phyloP scores from a whole-genome alignment of 108 stramenopile species.

The Cyclotella cryptica region DNA sequence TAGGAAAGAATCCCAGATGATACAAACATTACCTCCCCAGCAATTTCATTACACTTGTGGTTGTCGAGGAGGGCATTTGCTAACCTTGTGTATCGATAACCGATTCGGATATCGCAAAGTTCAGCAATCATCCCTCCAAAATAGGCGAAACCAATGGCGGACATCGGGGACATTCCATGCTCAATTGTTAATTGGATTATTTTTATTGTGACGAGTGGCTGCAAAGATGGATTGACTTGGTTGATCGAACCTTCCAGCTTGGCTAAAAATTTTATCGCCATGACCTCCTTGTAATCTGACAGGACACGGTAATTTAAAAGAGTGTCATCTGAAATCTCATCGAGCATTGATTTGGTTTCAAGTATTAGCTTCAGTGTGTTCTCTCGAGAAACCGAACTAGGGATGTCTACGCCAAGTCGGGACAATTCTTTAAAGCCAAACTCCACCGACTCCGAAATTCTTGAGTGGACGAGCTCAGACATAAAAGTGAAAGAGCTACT shows the following conservation, averaged over 20 bases:
- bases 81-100: slow-evolving; percentile 20
- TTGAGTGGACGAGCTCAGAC: not conserved
- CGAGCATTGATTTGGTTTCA: slow-evolving; percentile 13
- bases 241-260: not conserved
- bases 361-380: not conserved
- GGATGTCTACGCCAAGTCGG: slow-evolving; percentile 22
- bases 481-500: not conserved
- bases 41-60: not conserved
- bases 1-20: slow-evolving; percentile 7
- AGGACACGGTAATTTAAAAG: slow-evolving; percentile 13
- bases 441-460: not conserved
- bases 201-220: slow-evolving; percentile 6
- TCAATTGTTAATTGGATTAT: slow-evolving; percentile 9
- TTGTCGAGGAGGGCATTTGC: slow-evolving; percentile 25
- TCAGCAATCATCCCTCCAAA: slow-evolving; percentile 25
- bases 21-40: not conserved
- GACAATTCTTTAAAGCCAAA: not conserved
- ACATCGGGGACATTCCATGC: slow-evolving; percentile 30
- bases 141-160: slow-evolving; percentile 19
- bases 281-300: slow-evolving; percentile 9
- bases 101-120: slow-evolving; percentile 6
- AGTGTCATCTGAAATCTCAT: slow-evolving; percentile 11
- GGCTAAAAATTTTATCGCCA: slow-evolving; percentile 28
- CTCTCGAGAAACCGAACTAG: not conserved
- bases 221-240: not conserved